phyloP scores from a whole-genome alignment of 192 early-diverging fungal species.

The Coemansia sp. region DNA sequence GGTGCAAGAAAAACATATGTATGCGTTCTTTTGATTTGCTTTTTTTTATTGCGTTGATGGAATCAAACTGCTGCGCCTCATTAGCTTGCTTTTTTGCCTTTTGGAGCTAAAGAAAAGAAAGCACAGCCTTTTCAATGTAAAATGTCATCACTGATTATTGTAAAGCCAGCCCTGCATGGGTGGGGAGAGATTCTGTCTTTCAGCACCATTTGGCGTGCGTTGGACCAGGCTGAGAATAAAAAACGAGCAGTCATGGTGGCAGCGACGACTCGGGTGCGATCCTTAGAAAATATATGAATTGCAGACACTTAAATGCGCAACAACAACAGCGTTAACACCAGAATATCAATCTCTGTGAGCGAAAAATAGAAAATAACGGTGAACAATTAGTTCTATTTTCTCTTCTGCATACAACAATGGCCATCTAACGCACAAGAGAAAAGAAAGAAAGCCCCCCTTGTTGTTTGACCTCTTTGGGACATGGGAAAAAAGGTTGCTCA shows the following conservation, averaged over 20 bases:
- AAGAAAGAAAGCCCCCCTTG: neutral
- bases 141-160: no score
- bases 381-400: no score
- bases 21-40: neutral
- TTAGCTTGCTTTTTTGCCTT: neutral
- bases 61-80: neutral
- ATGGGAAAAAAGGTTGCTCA: neutral
- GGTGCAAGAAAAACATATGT: neutral
- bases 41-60: neutral
- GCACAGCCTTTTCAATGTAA: no score
- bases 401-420: neutral
- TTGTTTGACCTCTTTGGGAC: neutral
- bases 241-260: neutral
- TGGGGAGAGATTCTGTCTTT: no score
- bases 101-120: no score
- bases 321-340: neutral
- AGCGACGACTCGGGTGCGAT: neutral
- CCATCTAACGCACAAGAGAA: neutral
- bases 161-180: no score
- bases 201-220: neutral
- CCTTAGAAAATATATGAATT: neutral
- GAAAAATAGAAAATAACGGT: neutral
- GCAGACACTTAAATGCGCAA: neutral
- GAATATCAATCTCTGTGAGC: constrained; percentile 2
- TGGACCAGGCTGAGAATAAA: neutral